phyloP scores from a whole-genome alignment of 352 stramenopile species.

The Phytophthora quininea region DNA sequence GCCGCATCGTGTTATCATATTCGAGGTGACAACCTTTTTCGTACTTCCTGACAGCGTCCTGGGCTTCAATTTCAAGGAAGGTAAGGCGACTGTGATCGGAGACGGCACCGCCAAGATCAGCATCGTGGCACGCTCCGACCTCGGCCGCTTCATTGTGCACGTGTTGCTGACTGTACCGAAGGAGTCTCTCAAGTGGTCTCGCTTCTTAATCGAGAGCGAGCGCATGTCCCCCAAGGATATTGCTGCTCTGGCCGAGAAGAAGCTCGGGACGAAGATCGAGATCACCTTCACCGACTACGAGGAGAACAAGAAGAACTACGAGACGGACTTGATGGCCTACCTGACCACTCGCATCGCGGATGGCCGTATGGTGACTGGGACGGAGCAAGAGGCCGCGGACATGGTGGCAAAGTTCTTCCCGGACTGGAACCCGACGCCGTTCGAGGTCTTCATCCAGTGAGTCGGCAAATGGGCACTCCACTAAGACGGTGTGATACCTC shows the following conservation, averaged over 20 bases:
- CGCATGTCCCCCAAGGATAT: constrained; percentile 31
- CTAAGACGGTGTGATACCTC: too few relatives aligned
- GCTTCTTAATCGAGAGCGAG: constrained; percentile 26
- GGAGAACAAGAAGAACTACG: constrained; percentile 34
- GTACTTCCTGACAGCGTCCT: constrained; percentile 9
- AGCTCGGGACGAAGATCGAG: constrained; percentile 37
- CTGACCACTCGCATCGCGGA: constrained; percentile 26
- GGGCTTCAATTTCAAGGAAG: constrained; percentile 27
- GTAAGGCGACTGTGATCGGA: constrained; percentile 22
- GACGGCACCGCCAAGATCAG: constrained; percentile 28
- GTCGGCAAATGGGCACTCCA: neutral
- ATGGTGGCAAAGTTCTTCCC: constrained; percentile 33
- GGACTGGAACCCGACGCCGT: constrained; percentile 30
- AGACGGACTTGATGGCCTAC: constrained; percentile 25
- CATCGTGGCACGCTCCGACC: constrained; percentile 19
- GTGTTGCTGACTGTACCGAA: constrained; percentile 22
- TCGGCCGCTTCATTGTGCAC: constrained; percentile 32
- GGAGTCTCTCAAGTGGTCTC: constrained; percentile 17
- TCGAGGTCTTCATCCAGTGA: constrained; percentile 29
- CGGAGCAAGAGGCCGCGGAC: constrained; percentile 21
- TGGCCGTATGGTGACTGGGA: constrained; percentile 19
- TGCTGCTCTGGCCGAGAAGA: constrained; percentile 27
- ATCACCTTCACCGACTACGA: constrained; percentile 21
- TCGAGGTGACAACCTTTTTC: neutral
- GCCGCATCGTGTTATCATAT: too few relatives aligned